Base-by-base conservation (phyloP, 2,329 filamentous ascomycete genomes). In the Xylaria sp. region DNA sequence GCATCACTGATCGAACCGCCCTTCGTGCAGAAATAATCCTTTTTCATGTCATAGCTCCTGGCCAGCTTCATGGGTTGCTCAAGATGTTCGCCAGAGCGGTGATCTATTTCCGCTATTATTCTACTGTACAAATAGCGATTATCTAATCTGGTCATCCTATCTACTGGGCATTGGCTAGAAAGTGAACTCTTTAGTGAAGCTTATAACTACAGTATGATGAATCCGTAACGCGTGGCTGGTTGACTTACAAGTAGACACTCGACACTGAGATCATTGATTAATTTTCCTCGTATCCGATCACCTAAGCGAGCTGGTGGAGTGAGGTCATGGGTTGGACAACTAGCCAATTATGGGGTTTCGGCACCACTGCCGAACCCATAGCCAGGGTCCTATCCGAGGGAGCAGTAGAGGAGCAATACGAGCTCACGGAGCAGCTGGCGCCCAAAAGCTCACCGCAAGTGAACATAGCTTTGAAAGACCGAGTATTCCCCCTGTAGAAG, bases 251-350 rank as follows among this genome's bases (percentile, higher is more conserved):
- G n/a, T 65, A 25, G 37, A 23, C 44, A 56, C 37, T 41, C 10
- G 37, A 23, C 44, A 56, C 37, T 41, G 15, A 69, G 39, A 39
- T 44, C 15, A 58, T 64, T 55, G 62, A 18, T 65, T 7, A 18
- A 46, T 46, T n/a, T n/a, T 46, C 37, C 62, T 62, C 68, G 68
- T 70, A 70, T 65, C 23, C 20, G 57, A 6, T 34, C 31, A 57
- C 37, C 34, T 10, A 37, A 39, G 61, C 23, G 44, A n/a, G 10
- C 12, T 48, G 57, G 34, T 65, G 46, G 46, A 56, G 61, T 62
- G 46, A n/a, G 55, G 55, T 70, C 67, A 69, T 41, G 63, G 37
- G 64, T 25, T 20, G 41, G 46, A 51, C 34, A 25, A 7, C 25
- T 20, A 56, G 34, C 61, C 51, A 37, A 57, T 58, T 51, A n/a